Base-by-base conservation (phyloP, 331 rosid species). In the Arachis monticola region DNA sequence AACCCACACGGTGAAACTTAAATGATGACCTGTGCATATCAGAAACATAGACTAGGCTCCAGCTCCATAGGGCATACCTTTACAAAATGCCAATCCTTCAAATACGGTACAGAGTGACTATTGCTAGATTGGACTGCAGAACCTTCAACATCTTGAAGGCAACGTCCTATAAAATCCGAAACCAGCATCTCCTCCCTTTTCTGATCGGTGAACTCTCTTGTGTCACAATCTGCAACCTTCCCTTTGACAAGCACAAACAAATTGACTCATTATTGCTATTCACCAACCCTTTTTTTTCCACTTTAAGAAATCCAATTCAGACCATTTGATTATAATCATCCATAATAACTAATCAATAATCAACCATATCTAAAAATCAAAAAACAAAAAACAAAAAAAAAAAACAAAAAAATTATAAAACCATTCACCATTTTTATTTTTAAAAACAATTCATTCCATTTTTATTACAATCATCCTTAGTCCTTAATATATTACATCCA, bases 31-130 rank as follows among this genome's bases (percentile, higher is more conserved):
- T 17, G 8, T 32, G 64, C 51, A 55, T 56, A 10, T 27, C 22
- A 5, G 14, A 58, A 22, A 22, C 31, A 42, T 42, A 42, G 46
- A 7, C 6, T 42, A 77, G 63, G 42, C 60, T 64, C 35, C 30
- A 27, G 30, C 30, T 27, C 30, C 30, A 27, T 27, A 27, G 30
- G 30, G 30, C 30, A 27, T 17, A 92, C 99, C 97, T 90, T 95
- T 2, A 90, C 96, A 81, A 95, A 90, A 89, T 95, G 99, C 97
- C 99, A 95, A 80, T 95, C 97, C 90, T 94, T 94, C 88, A 92
- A 85, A 85, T 95, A 95, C 7, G 87, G 89, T 53, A 85, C 77
- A 63, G 75, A 50, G 55, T 83, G 76, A 73, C 66, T 82, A 48
- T 46, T 10, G 63, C 27, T 57, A 58, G 76, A 31, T 35, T 77